Percentiles rank a stretch among this genome's conserved stretches.
These are phyloP conservation scores for Phoma sp. DNA, from an alignment of 2,329 filamentous ascomycete species.

Conservation along the genomic window DNA sequence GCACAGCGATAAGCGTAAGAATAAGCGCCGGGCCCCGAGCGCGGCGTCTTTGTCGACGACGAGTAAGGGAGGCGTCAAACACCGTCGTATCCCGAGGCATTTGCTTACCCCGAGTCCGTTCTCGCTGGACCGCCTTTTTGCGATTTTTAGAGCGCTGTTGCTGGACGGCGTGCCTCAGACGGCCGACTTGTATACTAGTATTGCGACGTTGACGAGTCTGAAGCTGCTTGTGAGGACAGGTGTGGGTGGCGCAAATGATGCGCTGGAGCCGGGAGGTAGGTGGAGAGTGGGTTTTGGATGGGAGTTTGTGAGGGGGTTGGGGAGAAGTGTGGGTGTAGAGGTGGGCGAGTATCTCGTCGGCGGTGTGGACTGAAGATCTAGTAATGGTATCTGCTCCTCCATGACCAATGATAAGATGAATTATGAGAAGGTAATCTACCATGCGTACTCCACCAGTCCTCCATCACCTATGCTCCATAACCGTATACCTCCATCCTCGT, in stretches of 20 bases:
- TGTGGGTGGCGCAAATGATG: conserved; percentile 62
- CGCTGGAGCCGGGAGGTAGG: conserved; percentile 71
- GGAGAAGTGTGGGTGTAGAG: conserved; percentile 76
- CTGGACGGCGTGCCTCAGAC: conserved; percentile 52
- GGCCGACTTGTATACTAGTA: conserved; percentile 58
- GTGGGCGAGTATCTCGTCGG: conserved; percentile 67
- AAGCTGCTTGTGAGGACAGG: conserved; percentile 69
- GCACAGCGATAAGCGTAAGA: conserved; percentile 59
- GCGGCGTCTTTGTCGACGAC: conserved; percentile 23
- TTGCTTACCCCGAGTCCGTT: conserved; percentile 79
- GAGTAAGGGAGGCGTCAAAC: conserved; percentile 50
- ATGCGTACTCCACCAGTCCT: conserved; percentile 26
- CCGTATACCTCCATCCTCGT: conserved; percentile 21
- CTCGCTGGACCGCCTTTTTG: conserved; percentile 76
- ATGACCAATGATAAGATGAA: no score
- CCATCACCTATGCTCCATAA: conserved; percentile 35
- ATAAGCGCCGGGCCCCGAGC: conserved; percentile 48
- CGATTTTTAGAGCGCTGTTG: conserved; percentile 73
- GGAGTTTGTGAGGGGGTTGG: conserved; percentile 75
- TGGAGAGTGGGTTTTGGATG: conserved; percentile 82
- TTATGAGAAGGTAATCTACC: conserved; percentile 7
- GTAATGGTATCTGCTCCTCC: no score
- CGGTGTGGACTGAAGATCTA: conserved; percentile 33
- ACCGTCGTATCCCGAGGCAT: conserved; percentile 77
- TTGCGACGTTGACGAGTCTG: conserved; percentile 76